These are phyloP conservation scores for Dipodascopsis uninucleata DNA, from an alignment of 805 yeast species.

Conservation along the genomic window DNA sequence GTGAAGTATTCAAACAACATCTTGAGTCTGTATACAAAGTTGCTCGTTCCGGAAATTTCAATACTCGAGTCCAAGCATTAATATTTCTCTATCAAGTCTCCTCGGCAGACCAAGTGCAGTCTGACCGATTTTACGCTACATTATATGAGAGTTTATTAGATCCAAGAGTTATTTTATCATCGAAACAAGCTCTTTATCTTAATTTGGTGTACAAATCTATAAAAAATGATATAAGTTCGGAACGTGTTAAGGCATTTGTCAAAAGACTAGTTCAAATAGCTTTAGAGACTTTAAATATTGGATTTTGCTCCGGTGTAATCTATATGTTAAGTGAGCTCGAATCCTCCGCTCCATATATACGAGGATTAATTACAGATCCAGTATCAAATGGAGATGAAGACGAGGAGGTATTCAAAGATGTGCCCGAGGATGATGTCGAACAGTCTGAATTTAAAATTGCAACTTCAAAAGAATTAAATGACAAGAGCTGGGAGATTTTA, in stretches of 20 bases:
- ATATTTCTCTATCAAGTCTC: conserved; percentile 80
- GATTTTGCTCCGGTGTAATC: conserved; percentile 81
- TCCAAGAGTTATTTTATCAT: conserved; percentile 74
- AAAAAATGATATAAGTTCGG: conserved; percentile 57
- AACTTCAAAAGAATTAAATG: conserved; percentile 15
- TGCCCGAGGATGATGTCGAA: conserved; percentile 35
- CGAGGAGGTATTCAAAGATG: conserved; percentile 38
- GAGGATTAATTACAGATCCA: conserved; percentile 56
- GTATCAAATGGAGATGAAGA: conserved; percentile 48
- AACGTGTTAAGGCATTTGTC: conserved; percentile 81
- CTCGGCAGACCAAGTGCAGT: conserved; percentile 44
- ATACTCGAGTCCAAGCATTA: conserved; percentile 89
- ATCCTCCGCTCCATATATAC: conserved; percentile 60
- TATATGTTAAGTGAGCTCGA: conserved; percentile 67
- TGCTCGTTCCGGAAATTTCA: conserved; percentile 90
- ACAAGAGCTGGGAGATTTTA: conserved; percentile 12
- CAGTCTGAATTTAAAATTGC: conserved; percentile 22
- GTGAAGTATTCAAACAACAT: conserved; percentile 64
- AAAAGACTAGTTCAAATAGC: conserved; percentile 86
- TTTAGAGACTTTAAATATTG: conserved; percentile 79
- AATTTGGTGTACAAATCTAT: conserved; percentile 80
- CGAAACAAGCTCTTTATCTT: conserved; percentile 89
- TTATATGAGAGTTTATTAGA: conserved; percentile 87
- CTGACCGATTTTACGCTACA: conserved; percentile 72
- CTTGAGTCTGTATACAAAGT: conserved; percentile 80